Evolutionary conservation across 2,329 filamentous ascomycete genomes (phyloP), one percentile per base, ranked within the genome.

Genomic region (Paracoccidioides lutzii): DNA sequence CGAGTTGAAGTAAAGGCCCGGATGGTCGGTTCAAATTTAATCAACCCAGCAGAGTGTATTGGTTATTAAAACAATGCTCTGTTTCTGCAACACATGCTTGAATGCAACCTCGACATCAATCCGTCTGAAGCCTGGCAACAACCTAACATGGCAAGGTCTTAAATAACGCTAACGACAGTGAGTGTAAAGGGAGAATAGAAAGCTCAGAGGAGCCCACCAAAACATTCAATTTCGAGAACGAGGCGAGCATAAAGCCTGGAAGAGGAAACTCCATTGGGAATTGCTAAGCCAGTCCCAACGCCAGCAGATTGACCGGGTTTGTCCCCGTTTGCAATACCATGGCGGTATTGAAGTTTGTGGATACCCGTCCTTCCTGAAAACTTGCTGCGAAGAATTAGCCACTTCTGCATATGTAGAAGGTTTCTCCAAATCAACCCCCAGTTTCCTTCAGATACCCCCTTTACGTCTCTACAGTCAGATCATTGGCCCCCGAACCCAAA

Each of bases 391-490:
- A 37, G n/a, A 49, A 49, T n/a, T 12, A 10, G 30, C 9, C 57
- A 64, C 59, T 4, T 64, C 61, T 30, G 67, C 49, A 51, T 63
- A 63, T 49, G 62, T 53, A 33, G 62, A 63, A 32, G 65, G 64
- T 0, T 60, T 62, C 52, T 69, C 64, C 10, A 69, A 49, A 46
- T 58, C 60, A 32, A 71, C 53, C 3, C 67, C 68, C 33, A 61
- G 61, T 22, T 9, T 56, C 76, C 43, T 77, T 78, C 3, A 94
- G 72, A 64, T 90, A 91, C 12, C 80, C 76, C 43, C 67, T 93
- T 85, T 0, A 89, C 82, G 66, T 93, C 88, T 56, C 87, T 78
- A 0, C 82, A 72, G 64, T 93, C 87, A 62, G 85, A 87, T 75
- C 87, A 91, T 53, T 87, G 80, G 4, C 87, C 86, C 57, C 85